A percentile compares a stretch with the other conserved stretches of the same genome.
These are phyloP conservation scores for Colletotrichum godetiae DNA, from an alignment of 2,329 filamentous ascomycete genomes.

Conservation along the genomic window DNA sequence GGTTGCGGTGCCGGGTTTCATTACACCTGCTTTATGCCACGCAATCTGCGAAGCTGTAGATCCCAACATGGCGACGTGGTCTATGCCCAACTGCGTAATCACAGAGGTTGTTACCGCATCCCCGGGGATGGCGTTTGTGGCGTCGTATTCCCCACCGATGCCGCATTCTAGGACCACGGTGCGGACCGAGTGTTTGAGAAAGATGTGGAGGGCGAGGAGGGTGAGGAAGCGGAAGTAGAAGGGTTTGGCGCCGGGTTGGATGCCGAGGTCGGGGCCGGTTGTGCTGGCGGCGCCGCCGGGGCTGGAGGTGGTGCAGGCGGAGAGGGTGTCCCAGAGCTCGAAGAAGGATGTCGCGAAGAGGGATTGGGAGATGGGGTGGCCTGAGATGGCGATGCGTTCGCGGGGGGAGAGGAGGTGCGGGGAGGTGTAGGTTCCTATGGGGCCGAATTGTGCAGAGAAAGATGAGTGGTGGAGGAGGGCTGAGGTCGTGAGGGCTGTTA, in stretches of 20 bases:
- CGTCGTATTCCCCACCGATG: conserved; percentile 75
- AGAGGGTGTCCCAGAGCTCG: conserved; percentile 72
- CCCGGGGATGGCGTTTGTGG: conserved; percentile 70
- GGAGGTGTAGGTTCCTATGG: conserved; percentile 82
- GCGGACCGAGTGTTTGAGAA: conserved; percentile 71
- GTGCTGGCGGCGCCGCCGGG: conserved; percentile 42
- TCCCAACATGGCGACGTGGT: conserved; percentile 74
- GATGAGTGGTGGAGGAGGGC: conserved; percentile 63
- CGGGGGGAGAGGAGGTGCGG: conserved; percentile 76
- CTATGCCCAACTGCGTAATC: conserved; percentile 75
- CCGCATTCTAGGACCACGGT: conserved; percentile 75
- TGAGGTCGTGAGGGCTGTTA: conserved; percentile 75
- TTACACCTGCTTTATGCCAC: conserved; percentile 80
- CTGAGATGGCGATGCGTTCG: conserved; percentile 74
- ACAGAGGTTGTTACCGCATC: conserved; percentile 67
- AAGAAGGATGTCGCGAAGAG: conserved; percentile 76
- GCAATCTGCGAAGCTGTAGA: conserved; percentile 73
- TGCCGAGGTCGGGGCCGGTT: conserved; percentile 3
- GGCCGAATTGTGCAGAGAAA: conserved; percentile 37
- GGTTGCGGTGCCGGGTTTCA: conserved; percentile 69
- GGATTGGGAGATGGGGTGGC: conserved; percentile 65
- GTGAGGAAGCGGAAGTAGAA: conserved; percentile 72
- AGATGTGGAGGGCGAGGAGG: conserved; percentile 75
- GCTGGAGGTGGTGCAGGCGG: conserved; percentile 51
- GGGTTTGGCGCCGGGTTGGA: conserved; percentile 55